Evolutionary conservation across 768 basidiomycete species (phyloP), one percentile per base, ranked within the genome.

Genomic region (Amanita inopinata): DNA sequence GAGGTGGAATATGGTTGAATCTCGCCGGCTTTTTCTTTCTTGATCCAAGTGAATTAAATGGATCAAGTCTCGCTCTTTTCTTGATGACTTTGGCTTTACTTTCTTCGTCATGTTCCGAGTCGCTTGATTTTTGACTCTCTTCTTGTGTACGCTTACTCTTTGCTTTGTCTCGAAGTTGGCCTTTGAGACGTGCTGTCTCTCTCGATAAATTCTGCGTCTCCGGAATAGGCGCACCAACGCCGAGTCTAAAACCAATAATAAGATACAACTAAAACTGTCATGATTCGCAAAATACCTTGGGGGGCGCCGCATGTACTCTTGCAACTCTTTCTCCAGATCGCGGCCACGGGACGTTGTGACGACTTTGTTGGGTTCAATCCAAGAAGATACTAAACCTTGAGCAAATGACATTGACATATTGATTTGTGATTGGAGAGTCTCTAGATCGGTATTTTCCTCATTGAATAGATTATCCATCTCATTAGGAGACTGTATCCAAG

Each of bases 381-480:
- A 89, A 42, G 86, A 83, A 15, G 81, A 70, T 33, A 84, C 76
- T 51, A 88, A 68, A 56, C 75, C 69, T 49, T 87, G 74, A 1
- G 80, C 77, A 59, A 79, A 76, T 4, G 85, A 79, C 76, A 88
- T 76, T 15, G 85, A 78, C 53, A 84, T 63, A 59, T 89, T 82
- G 40, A 88, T 78, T 61, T 83, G 83, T n/a, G 85, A 84, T 58
- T 88, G 86, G 30, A 89, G 65, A 24, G 73, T 64, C 53, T 84
- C 81, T 37, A 66, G 50, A 55, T 86, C 80, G 33, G 85, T 66
- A 30, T 71, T 70, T 45, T 80, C 74, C 49, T 78, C 72, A 45
- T 71, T 61, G 25, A 57, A 38, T 24, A 51, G 46, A 25, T 55
- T 47, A 17, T 50, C 45, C 33, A 58, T 52, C 56, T 59, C 59